phyloP scores from a whole-genome alignment of 1,284 basidiomycete genomes.

The Tetrapyrgos nigripes region DNA sequence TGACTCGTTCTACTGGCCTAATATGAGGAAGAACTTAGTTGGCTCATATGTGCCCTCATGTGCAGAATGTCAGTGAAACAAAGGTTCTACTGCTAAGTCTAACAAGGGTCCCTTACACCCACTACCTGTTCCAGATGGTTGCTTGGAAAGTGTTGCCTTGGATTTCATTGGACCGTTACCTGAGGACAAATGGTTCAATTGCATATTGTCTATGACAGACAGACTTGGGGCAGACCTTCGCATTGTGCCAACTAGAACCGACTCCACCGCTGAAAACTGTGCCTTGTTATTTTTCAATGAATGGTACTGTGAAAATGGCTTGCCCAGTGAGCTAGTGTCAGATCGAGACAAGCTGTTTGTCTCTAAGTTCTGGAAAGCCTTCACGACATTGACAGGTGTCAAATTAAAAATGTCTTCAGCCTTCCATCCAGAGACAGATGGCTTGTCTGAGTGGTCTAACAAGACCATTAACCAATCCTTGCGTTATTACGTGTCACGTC shows the following conservation, averaged over 20 bases:
- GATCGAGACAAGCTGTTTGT: conserved; percentile 15
- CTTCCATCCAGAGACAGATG: conserved; percentile 20
- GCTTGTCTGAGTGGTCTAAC: conserved; percentile 24
- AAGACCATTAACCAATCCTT: too few species aligned
- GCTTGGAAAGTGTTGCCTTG: conserved; percentile 21
- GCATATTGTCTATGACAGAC: too few species aligned
- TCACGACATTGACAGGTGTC: conserved; percentile 5
- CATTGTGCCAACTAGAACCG: conserved; percentile 32
- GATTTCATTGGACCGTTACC: conserved; percentile 34
- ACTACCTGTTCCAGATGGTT: conserved; percentile 19
- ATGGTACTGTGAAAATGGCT: too few species aligned
- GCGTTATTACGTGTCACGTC: conserved; percentile 34
- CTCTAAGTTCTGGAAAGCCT: conserved; percentile 14
- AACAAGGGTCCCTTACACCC: conserved; percentile 28
- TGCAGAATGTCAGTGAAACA: conserved; percentile 29
- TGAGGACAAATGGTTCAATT: too few species aligned
- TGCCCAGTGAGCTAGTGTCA: too few species aligned
- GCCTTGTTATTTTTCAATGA: conserved; percentile 24
- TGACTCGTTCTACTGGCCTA: too few species aligned
- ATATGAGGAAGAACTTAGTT: conserved; percentile 35
- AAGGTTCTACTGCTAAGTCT: not conserved
- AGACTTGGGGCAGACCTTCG: too few species aligned
- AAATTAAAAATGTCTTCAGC: conserved; percentile 19
- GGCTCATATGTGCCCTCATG: conserved; percentile 28
- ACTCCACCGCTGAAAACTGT: conserved; percentile 31